A percentile compares a stretch with the other conserved stretches of the same genome.
These are phyloP conservation scores for Trypanosoma scelopori DNA, from an alignment of 208 protist species.

Conservation along the genomic window DNA sequence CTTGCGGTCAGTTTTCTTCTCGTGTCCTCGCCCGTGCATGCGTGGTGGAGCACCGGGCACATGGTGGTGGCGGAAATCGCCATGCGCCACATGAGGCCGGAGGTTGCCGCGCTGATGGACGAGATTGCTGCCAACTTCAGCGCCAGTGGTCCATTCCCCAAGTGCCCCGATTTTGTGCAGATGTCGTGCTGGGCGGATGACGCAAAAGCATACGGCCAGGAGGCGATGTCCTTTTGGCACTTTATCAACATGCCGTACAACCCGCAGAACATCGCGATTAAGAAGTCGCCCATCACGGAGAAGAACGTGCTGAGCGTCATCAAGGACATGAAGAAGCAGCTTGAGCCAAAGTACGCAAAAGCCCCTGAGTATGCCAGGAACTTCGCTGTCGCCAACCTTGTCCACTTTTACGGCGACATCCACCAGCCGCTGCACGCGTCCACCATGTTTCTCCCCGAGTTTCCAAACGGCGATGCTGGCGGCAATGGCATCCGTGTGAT, in stretches of 20 bases:
- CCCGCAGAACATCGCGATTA: constrained; percentile 41
- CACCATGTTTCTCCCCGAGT: constrained; percentile 35
- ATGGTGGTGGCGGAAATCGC: constrained; percentile 88
- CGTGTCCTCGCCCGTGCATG: constrained; percentile 21
- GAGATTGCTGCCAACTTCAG: constrained; percentile 33
- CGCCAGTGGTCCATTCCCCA: constrained; percentile 60
- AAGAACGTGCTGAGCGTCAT: constrained; percentile 41
- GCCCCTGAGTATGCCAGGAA: constrained; percentile 36
- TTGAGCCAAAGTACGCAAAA: constrained; percentile 19
- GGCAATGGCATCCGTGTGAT: constrained; percentile 62
- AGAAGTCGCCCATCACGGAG: constrained; percentile 16
- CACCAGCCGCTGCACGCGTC: constrained; percentile 84
- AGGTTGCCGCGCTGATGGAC: constrained; percentile 38
- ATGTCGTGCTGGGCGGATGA: constrained; percentile 85
- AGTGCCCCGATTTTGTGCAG: constrained; percentile 63
- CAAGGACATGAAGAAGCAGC: constrained; percentile 24
- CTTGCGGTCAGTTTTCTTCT: constrained; percentile 24
- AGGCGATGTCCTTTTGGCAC: constrained; percentile 76
- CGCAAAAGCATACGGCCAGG: constrained; percentile 54
- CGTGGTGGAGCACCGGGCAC: constrained; percentile 81
- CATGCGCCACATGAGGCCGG: constrained; percentile 35
- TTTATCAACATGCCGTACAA: constrained; percentile 69
- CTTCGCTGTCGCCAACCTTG: constrained; percentile 72
- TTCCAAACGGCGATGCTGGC: constrained; percentile 68
- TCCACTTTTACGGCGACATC: constrained; percentile 85